phyloP scores from a whole-genome alignment of 495 filamentous ascomycete species.

The Daldinia caldariorum region DNA sequence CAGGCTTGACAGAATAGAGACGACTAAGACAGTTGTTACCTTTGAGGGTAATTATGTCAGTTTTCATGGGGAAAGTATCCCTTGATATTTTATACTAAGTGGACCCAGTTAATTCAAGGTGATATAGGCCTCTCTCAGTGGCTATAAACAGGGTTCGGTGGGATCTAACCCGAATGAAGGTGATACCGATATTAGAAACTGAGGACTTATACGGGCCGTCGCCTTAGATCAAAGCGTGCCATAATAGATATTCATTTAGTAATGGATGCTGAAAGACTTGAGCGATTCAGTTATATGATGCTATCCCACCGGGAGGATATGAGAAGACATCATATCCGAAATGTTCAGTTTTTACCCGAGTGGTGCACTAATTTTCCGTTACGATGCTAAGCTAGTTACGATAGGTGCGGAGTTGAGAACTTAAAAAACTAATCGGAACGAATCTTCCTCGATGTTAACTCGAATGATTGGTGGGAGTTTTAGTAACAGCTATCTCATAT shows the following conservation, averaged over 20 bases:
- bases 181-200: neutral
- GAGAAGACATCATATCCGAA: constrained; percentile 18
- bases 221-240: constrained; percentile 2
- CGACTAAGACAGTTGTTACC: too few species aligned
- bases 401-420: constrained; percentile 23
- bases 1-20: neutral
- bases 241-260: constrained; percentile 10
- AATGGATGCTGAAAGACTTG: constrained; percentile 7
- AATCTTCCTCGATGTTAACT: neutral
- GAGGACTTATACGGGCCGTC: constrained; percentile 5
- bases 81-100: neutral
- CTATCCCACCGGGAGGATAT: constrained; percentile 21
- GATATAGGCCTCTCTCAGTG: neutral
- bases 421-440: constrained; percentile 16
- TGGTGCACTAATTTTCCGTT: constrained; percentile 20
- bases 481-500: neutral
- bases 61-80: neutral
- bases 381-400: constrained; percentile 18
- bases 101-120: neutral
- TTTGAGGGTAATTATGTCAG: neutral
- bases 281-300: constrained; percentile 2
- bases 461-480: constrained; percentile 12
- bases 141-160: neutral
- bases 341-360: constrained; percentile 11
- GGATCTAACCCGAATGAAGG: constrained; percentile 1